Conservation (phyloP, 345 rosid genomes). For the Heritiera littoralis region DNA sequence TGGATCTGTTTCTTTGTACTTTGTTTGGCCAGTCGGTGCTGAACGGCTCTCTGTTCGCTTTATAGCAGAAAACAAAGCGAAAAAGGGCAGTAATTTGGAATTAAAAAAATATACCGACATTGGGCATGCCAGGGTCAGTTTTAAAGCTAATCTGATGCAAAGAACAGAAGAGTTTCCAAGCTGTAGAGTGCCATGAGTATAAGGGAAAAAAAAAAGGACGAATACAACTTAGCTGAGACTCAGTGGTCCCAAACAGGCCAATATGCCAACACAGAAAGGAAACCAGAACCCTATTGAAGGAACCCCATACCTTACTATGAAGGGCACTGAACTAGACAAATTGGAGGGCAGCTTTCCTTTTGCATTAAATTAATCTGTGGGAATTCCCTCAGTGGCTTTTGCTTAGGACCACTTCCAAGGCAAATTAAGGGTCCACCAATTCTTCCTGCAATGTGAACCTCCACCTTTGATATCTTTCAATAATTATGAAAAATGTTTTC, state of each 20-base stretch:
- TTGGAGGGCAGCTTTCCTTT: constrained; percentile 23
- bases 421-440: constrained; percentile 20
- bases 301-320: background rate
- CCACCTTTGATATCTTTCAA: constrained; percentile 14
- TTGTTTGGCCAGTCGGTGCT: constrained; percentile 34
- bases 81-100: constrained; percentile 1
- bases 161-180: constrained; percentile 3
- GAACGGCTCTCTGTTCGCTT: background rate
- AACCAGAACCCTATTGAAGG: constrained; percentile 6
- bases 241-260: constrained; percentile 27
- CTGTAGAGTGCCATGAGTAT: background rate
- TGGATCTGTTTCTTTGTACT: constrained; percentile 25
- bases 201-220: constrained; percentile 21
- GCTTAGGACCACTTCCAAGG: constrained; percentile 24
- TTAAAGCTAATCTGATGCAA: background rate
- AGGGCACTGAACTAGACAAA: constrained; percentile 10
- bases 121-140: constrained; percentile 11
- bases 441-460: constrained; percentile 2
- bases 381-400: constrained; percentile 19
- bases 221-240: constrained; percentile 9
- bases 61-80: background rate
- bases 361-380: constrained; percentile 32
- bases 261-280: constrained; percentile 9
- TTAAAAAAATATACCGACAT: constrained; percentile 24
- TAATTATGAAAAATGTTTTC: background rate